These are phyloP conservation scores for Tetraselmis chui DNA, from an alignment of 139 green algal genomes.

Conservation along the genomic window DNA sequence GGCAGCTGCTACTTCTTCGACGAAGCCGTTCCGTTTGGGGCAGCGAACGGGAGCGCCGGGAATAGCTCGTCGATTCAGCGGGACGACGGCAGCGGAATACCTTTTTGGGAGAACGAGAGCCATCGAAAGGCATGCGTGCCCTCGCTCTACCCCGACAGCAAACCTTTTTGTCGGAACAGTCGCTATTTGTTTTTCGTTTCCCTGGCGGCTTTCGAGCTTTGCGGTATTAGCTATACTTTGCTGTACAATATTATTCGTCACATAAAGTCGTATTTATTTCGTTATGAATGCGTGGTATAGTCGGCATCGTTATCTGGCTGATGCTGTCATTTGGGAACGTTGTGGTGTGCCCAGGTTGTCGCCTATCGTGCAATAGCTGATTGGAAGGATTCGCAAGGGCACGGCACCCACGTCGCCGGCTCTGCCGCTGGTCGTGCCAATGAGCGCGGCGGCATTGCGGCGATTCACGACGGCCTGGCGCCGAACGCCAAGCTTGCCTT, in stretches of 20 bases:
- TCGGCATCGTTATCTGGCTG: too few relatives aligned
- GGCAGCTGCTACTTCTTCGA: conserved; percentile 77
- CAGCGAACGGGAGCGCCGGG: neutral
- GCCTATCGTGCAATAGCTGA: neutral
- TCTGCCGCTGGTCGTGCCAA: conserved; percentile 45
- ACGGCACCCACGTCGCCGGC: conserved; percentile 84
- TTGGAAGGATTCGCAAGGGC: conserved; percentile 58
- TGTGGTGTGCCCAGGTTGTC: neutral
- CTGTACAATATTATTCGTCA: too few relatives aligned
- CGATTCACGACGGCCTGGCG: conserved; percentile 52
- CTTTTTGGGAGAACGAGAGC: neutral
- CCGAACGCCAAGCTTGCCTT: conserved; percentile 74
- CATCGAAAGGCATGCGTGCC: neutral
- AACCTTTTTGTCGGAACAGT: too few relatives aligned
- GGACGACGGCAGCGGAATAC: neutral
- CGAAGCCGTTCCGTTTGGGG: neutral
- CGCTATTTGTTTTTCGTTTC: too few relatives aligned
- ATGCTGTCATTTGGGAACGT: too few relatives aligned
- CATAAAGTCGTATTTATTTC: too few relatives aligned
- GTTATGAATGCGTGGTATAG: too few relatives aligned
- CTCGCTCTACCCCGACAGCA: too few relatives aligned
- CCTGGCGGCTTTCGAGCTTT: too few relatives aligned
- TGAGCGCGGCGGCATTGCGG: neutral
- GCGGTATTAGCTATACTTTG: too few relatives aligned
- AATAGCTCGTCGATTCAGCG: too few relatives aligned